Conservation (phyloP, 2,329 filamentous ascomycete species). For the Seiridium unicorne region DNA sequence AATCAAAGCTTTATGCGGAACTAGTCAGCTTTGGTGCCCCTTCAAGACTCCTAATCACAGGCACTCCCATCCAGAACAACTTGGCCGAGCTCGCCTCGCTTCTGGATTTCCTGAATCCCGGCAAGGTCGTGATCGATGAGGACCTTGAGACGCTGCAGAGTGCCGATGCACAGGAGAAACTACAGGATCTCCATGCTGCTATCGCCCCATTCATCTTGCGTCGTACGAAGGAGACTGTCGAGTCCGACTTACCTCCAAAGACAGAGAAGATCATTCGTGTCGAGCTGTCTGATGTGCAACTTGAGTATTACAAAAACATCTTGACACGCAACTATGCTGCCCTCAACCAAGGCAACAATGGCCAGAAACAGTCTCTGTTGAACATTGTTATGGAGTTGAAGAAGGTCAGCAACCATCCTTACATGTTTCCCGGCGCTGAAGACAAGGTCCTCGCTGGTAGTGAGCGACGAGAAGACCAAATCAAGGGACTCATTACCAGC, state of each 20-base stretch:
- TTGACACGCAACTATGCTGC: conserved; percentile 94
- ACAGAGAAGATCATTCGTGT: conserved; percentile 99
- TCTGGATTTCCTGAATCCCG: conserved; percentile 97
- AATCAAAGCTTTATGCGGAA: conserved; percentile 88
- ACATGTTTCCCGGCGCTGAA: conserved; percentile 95
- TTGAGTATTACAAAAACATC: conserved; percentile 99
- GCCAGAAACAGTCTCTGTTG: conserved; percentile 89
- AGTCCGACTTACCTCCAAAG: conserved; percentile 93
- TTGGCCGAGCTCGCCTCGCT: conserved; percentile 87
- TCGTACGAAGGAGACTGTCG: conserved; percentile 94
- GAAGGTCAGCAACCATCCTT: conserved; percentile 97
- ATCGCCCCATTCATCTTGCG: conserved; percentile 95
- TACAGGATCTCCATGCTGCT: conserved; percentile 78
- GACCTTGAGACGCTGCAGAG: conserved; percentile 79
- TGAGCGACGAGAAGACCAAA: conserved; percentile 79
- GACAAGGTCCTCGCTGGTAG: conserved; percentile 82
- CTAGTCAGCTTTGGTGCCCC: conserved; percentile 84
- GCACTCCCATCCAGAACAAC: conserved; percentile 97
- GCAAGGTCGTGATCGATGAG: conserved; percentile 84
- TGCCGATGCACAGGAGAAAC: conserved; percentile 80
- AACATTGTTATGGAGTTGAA: conserved; percentile 99
- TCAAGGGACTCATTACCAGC: conserved; percentile 91
- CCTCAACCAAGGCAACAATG: conserved; percentile 83
- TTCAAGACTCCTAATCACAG: conserved; percentile 89
- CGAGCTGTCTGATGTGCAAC: conserved; percentile 90